These are phyloP conservation scores for Mercurialis annua DNA, from an alignment of 345 rosid species.

Conservation along the genomic window DNA sequence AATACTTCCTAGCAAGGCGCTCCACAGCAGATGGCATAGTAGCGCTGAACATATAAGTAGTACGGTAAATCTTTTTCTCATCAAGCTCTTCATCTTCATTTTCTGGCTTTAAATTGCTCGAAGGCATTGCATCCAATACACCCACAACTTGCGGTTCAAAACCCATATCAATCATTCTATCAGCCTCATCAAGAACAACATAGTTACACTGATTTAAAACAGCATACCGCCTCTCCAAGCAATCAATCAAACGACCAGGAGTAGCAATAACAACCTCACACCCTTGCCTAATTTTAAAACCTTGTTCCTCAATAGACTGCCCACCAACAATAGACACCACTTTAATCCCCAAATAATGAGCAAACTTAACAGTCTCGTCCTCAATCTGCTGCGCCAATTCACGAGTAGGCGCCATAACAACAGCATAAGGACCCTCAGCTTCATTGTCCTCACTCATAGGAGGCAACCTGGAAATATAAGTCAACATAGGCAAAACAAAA, in stretches of 20 bases:
- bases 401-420: slow-evolving; percentile 90
- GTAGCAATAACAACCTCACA: slow-evolving; percentile 97
- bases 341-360: slow-evolving; percentile 75
- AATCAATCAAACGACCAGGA: slow-evolving; percentile 86
- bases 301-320: slow-evolving; percentile 90
- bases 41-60: slow-evolving; percentile 98
- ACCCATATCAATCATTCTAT: slow-evolving; percentile 97
- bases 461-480: slow-evolving; percentile 84
- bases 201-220: slow-evolving; percentile 91
- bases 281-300: slow-evolving; percentile 83
- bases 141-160: slow-evolving; percentile 91
- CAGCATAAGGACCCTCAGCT: slow-evolving; percentile 93
- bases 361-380: slow-evolving; percentile 89
- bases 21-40: slow-evolving; percentile 97
- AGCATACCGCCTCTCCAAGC: slow-evolving; percentile 85
- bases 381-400: slow-evolving; percentile 96
- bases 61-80: slow-evolving; percentile 81
- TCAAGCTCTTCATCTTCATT: slow-evolving; percentile 98
- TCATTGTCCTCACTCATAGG: slow-evolving; percentile 77
- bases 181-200: slow-evolving; percentile 98
- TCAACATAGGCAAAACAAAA: slow-evolving; percentile 89
- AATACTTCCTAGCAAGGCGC: slow-evolving; percentile 87
- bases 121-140: slow-evolving; percentile 91
- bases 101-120: slow-evolving; percentile 88
- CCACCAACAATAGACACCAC: slow-evolving; percentile 96